A percentile compares a stretch with the other conserved stretches of the same genome.
phyloP scores from a whole-genome alignment of 176 grass and related monocot genomes.

The Aegilops speltoides region DNA sequence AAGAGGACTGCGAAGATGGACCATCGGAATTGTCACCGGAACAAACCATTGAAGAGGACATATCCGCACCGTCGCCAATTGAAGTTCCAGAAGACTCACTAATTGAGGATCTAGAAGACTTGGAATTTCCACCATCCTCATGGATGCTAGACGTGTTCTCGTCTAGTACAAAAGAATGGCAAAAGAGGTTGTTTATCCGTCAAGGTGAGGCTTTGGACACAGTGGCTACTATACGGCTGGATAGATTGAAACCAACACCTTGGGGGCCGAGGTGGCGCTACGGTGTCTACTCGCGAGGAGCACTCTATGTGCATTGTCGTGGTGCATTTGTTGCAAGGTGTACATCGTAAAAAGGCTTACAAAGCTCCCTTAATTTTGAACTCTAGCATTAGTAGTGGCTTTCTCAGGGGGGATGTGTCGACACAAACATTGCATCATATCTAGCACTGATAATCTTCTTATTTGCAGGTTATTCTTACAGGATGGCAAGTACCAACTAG shows the following conservation, averaged over 20 bases:
- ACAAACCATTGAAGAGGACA: background rate
- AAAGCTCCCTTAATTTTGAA: background rate
- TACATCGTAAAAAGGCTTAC: background rate
- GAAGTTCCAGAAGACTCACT: background rate
- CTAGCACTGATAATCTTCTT: background rate
- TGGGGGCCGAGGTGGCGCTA: background rate
- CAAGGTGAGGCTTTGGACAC: background rate
- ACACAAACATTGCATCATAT: background rate
- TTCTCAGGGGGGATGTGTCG: background rate
- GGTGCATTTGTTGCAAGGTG: slow-evolving; percentile 18
- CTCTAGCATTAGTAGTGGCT: background rate
- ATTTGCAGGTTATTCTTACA: background rate
- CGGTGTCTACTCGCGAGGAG: background rate
- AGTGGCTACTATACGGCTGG: background rate
- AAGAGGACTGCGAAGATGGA: background rate
- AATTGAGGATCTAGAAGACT: background rate
- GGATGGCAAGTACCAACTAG: background rate
- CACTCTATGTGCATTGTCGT: background rate
- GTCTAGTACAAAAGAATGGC: background rate
- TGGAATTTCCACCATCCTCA: slow-evolving; percentile 4
- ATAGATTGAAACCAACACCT: background rate
- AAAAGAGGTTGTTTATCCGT: background rate
- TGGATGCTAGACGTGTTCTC: background rate
- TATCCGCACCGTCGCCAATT: background rate
- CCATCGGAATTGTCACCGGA: background rate